Evolutionary conservation across 306 rosid species (phyloP), one percentile per base, ranked within the genome.

Genomic region (Lagenaria siceraria): DNA sequence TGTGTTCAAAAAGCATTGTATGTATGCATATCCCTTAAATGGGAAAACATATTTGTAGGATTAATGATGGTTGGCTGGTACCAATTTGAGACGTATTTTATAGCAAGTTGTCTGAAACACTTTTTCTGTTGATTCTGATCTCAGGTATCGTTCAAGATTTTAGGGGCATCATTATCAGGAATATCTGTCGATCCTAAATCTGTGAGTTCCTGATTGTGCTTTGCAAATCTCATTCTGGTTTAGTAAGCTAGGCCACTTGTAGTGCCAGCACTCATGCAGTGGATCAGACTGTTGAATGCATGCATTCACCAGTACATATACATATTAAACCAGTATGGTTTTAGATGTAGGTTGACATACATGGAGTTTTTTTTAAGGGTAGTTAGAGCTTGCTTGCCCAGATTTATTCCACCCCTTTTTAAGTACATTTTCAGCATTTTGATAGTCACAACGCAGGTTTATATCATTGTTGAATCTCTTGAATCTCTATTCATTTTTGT

Each of bases 91-190:
- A 40, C 35, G 5, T 21, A 7, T 36, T 14, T 4, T n/a, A 10
- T 70, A 70, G 38, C 35, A 46, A 1, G 12, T 71, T 48, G 25
- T 25, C 80, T 72, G 76, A 80, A 65, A 42, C 60, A 68, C 36
- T 25, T 64, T 9, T 82, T 83, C 75, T 22, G 72, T 65, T 10
- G 62, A 77, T 66, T 61, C 46, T 70, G 63, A 74, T 74, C 55
- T 46, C 87, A 95, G 98, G 97, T 81, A 54, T 92, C 92, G 11
- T 90, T 89, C 90, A 95, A 87, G 88, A 82, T 95, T 80, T 88
- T 66, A 52, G 97, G 97, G 78, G 96, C 93, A 71, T 89, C 99
- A n/a, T 71, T 88, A 75, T 92, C 99, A 81, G 96, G 98, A 84
- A 82, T 92, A 79, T 63, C 87, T 29, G 61, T 88, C 71, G 96